Conservation (phyloP, 129 eudicot species). For the Deinandra increscens region DNA sequence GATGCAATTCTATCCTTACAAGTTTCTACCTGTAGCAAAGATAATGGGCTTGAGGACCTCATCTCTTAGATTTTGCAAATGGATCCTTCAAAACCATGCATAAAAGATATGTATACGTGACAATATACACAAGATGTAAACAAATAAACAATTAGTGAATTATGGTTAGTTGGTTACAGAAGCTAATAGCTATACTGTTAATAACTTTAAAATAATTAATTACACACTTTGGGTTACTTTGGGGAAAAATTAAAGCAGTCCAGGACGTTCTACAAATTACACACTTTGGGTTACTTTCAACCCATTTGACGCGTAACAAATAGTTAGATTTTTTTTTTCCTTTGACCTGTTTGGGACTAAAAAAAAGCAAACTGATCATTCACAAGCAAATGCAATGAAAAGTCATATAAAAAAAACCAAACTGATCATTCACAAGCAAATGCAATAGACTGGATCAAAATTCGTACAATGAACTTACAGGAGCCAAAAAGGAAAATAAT, state of each 20-base stretch:
- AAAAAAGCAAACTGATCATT: not conserved
- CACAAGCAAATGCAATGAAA: not conserved
- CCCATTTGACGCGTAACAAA: not conserved
- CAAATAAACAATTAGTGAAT: not conserved
- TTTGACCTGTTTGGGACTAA: not conserved
- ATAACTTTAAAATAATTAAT: not conserved
- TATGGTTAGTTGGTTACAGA: too few relatives aligned
- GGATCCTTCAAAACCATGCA: constrained; percentile 10
- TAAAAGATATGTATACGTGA: not conserved
- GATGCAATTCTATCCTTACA: constrained; percentile 92
- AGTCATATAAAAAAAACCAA: not conserved
- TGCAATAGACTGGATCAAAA: not conserved
- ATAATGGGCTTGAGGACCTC: constrained; percentile 2
- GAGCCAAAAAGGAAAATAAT: constrained; percentile 88
- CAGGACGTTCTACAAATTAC: not conserved
- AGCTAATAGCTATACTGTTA: too few relatives aligned
- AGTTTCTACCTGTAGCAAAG: constrained; percentile 75
- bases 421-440: not conserved
- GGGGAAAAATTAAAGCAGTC: not conserved
- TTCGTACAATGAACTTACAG: constrained; percentile 51
- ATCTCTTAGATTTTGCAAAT: constrained; percentile 9
- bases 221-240: not conserved
- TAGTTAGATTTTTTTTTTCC: not conserved
- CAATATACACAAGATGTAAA: not conserved
- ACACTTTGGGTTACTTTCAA: not conserved